Evolutionary conservation across 179 eudicot genomes (phyloP).

Genomic region (Spinacia oleracea): DNA sequence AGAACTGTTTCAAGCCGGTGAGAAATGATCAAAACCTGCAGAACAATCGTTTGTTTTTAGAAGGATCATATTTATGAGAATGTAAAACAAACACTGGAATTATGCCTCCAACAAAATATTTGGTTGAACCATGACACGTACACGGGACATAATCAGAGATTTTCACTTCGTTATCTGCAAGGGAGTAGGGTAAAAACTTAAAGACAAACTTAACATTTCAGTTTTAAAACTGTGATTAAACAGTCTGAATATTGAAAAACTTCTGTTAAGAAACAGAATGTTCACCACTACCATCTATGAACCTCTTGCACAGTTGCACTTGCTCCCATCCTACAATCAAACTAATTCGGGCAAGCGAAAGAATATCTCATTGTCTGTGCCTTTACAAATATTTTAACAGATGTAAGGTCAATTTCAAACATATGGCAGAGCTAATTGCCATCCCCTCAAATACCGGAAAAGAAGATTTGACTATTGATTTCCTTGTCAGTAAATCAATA

Average conservation of each 20-base stretch:
- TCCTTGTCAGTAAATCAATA: not conserved
- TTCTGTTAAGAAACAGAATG: not conserved
- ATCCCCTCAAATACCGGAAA: not conserved
- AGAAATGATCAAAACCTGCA: conserved; percentile 82
- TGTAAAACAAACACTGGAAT: not conserved
- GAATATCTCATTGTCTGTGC: not conserved
- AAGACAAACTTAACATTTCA: not conserved
- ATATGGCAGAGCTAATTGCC: not conserved
- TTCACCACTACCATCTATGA: not conserved
- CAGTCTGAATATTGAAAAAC: not conserved
- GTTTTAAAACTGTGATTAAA: not conserved
- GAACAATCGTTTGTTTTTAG: not conserved
- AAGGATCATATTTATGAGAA: not conserved
- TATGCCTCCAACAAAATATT: not conserved
- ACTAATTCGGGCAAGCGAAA: not conserved
- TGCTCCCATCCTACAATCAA: not conserved
- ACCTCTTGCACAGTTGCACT: not conserved
- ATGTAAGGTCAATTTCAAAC: not conserved
- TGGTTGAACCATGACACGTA: not conserved
- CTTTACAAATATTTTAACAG: too few relatives aligned
- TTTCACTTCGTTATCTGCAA: not conserved
- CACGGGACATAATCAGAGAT: not conserved
- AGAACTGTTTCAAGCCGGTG: conserved; percentile 85
- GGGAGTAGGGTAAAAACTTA: not conserved
- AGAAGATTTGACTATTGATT: not conserved